Evolutionary conservation across 371 early-diverging fungal genomes (phyloP).

Genomic region (Apophysomyces sp.): DNA sequence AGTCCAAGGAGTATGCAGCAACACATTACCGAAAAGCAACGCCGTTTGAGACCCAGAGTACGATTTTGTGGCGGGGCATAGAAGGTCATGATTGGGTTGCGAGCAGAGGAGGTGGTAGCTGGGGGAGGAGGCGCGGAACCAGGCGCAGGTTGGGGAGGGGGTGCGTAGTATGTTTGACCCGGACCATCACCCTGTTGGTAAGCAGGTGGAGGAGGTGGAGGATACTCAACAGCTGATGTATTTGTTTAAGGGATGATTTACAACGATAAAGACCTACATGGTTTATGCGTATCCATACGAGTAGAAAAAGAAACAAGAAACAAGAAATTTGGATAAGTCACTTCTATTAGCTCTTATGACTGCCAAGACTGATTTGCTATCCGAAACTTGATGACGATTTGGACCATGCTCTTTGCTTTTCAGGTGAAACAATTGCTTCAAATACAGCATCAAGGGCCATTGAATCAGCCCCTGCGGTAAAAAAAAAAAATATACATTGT

Average conservation of each 20-base stretch:
- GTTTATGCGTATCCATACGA: background rate
- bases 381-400: background rate
- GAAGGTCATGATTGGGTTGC: conserved; percentile 20
- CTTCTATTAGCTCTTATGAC: background rate
- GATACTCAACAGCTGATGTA: background rate
- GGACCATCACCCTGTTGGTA: conserved; percentile 12
- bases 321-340: no score
- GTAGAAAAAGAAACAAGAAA: background rate
- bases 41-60: conserved; percentile 23
- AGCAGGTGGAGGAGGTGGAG: conserved; percentile 16
- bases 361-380: background rate
- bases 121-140: conserved; percentile 14
- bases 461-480: background rate
- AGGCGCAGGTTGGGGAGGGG: conserved; percentile 19
- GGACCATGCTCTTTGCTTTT: background rate
- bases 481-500: background rate
- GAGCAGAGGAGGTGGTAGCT: conserved; percentile 6
- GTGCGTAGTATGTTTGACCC: conserved; percentile 25
- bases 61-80: conserved; percentile 34
- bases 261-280: background rate
- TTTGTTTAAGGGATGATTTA: background rate
- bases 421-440: background rate
- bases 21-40: conserved; percentile 24
- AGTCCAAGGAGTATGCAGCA: conserved; percentile 36
- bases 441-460: no score